Percentiles rank a stretch among this genome's conserved stretches.
These are phyloP conservation scores for Meyerozyma carpophila DNA, from an alignment of 1,139 yeast genomes.

Conservation along the genomic window DNA sequence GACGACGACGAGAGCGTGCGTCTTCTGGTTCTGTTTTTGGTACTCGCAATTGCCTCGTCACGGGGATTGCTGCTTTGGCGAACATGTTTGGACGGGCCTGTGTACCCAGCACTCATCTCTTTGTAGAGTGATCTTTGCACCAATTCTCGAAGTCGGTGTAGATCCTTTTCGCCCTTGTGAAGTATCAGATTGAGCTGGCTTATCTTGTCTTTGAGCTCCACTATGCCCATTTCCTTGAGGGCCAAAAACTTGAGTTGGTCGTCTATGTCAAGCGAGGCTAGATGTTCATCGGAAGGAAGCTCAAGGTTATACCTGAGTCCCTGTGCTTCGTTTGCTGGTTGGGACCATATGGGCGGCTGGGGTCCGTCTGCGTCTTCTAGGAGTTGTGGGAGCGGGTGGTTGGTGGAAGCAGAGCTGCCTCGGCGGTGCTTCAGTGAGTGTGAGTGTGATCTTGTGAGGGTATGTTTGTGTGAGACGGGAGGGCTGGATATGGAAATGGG, in stretches of 20 bases:
- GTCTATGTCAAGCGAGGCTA: slow-evolving; percentile 35
- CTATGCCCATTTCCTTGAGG: slow-evolving; percentile 55
- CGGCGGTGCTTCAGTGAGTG: slow-evolving; percentile 1
- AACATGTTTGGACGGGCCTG: slow-evolving; percentile 1
- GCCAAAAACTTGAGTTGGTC: slow-evolving; percentile 56
- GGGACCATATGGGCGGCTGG: not conserved
- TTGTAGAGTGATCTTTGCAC: slow-evolving; percentile 37
- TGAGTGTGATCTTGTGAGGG: not conserved
- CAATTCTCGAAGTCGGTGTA: slow-evolving; percentile 40
- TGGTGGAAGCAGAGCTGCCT: not conserved
- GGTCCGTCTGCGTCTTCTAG: not conserved
- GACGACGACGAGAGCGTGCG: slow-evolving; percentile 16
- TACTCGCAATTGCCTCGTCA: slow-evolving; percentile 32
- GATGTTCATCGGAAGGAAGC: slow-evolving; percentile 28
- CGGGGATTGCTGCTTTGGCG: slow-evolving; percentile 23
- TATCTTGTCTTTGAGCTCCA: slow-evolving; percentile 51
- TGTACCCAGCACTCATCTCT: slow-evolving; percentile 18
- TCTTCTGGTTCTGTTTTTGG: slow-evolving; percentile 19
- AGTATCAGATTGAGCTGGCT: slow-evolving; percentile 26
- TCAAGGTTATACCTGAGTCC: slow-evolving; percentile 23
- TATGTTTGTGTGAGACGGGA: not conserved
- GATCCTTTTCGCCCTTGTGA: slow-evolving; percentile 38
- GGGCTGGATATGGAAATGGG: not conserved
- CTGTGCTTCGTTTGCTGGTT: not conserved
- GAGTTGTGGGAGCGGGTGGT: not conserved